Evolutionary conservation across 495 filamentous ascomycete genomes (phyloP), one percentile per base, ranked within the genome.

Genomic region (Hypomontagnella monticulosa): DNA sequence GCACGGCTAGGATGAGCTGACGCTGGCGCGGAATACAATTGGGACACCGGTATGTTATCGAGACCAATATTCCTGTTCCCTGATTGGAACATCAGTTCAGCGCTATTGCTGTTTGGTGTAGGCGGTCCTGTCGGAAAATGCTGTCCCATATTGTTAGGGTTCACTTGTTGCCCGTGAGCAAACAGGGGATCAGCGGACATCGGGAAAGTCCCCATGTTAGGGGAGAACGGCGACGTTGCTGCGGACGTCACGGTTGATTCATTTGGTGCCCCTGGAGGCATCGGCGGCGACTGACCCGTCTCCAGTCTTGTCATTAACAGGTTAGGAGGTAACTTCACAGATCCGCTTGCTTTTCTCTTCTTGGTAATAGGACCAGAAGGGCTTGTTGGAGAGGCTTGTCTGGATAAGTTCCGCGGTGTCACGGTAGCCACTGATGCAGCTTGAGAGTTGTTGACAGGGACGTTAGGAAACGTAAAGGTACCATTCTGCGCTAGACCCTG

Each of bases 271-370:
- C 72, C 75, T 47, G 71, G 68, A 54, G 58, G 72, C 48, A 80
- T 72, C 11, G 54, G 43, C 7, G 63, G 43, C 30, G 79, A 68
- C 43, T 85, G 81, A 33, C 76, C 71, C 7, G 80, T 84, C 61
- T 92, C 88, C 12, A 93, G 77, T 56, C 83, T 87, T 0, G 93
- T 96, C 93, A 96, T 96, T 11, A 86, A 84, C 68, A 97, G 73
- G 40, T 85, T 87, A 5, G 79, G 85, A 1, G 91, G 88, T n/a
- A 95, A 72, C 75, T 89, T 89, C 41, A 63, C n/a, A 7, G 76
- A 85, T 32, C 81, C 80, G 76, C 88, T 92, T 34, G 88, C 83
- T 72, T 93, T 94, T 57, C 92, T 85, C 68, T 90, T 89, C 77
- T 93, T 94, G 57, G 80, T 81, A 36, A 79, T 79, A 18, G 87